Conservation (phyloP, 2,329 filamentous ascomycete genomes). For the Xylariaceae sp. region DNA sequence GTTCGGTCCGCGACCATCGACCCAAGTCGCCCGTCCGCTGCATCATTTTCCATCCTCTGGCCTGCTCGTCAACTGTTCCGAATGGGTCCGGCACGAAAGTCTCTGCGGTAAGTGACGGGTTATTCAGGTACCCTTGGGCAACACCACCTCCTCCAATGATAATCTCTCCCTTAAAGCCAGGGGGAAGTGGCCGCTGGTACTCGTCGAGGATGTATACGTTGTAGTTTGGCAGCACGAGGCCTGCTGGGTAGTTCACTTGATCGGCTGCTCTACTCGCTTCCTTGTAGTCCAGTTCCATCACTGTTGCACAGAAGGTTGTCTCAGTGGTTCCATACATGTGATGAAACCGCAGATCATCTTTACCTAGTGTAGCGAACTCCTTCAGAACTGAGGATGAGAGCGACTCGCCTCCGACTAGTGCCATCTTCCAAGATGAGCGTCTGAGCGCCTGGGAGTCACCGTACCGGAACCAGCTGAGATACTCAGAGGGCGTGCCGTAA, state of each 20-base stretch:
- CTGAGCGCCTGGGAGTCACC: not conserved
- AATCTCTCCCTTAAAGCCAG: slow-evolving; percentile 50
- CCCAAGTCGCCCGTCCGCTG: not conserved
- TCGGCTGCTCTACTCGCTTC: not conserved
- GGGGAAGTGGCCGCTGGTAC: slow-evolving; percentile 39
- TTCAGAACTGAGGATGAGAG: slow-evolving; percentile 10
- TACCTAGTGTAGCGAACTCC: slow-evolving; percentile 18
- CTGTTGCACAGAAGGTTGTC: slow-evolving; percentile 18
- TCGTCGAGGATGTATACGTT: slow-evolving; percentile 52
- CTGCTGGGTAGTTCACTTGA: slow-evolving; percentile 1
- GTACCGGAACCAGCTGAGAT: not conserved
- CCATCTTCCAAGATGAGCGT: not conserved
- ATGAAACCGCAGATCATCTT: slow-evolving; percentile 24
- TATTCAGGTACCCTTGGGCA: slow-evolving; percentile 47
- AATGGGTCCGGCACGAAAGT: slow-evolving; percentile 27
- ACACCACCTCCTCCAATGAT: slow-evolving; percentile 52
- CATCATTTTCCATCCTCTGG: slow-evolving; percentile 1
- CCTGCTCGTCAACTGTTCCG: not conserved
- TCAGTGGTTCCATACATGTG: slow-evolving; percentile 43
- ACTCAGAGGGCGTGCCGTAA: not conserved
- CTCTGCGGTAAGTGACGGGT: slow-evolving; percentile 28
- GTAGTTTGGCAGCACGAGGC: slow-evolving; percentile 35
- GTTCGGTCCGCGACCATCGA: slow-evolving; percentile 23
- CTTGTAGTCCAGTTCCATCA: not conserved
- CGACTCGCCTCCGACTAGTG: slow-evolving; percentile 26